Evolutionary conservation across 108 stramenopile species (phyloP), one percentile per base, ranked within the genome.

Genomic region (Schizochytrium sp.): DNA sequence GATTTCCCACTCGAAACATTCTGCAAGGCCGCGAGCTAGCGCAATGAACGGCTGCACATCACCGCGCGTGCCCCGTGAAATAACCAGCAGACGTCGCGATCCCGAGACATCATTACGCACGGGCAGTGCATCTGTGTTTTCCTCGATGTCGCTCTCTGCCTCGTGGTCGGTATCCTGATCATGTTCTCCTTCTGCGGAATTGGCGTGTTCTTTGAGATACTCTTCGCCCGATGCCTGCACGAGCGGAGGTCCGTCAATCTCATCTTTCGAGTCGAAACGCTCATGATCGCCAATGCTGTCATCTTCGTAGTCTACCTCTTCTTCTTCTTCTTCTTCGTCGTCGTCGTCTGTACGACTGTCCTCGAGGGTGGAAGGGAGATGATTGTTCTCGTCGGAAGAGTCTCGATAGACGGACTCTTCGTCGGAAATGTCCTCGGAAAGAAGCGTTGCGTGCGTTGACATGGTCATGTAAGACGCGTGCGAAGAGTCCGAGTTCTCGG

Each of bases 1-100:
- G 28, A 83, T 23, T 45, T 47, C 51, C 76, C 76, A 83, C 48
- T 28, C 76, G 51, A 53, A 53, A 12, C 6, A 16, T 83, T 83
- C 76, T 6, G 76, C 76, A 8, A 83, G 76, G 6, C 76, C 76
- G 19, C 76, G 45, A 12, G 18, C 76, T 8, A 83, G 76, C n/a
- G 76, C 76, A 4, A 83, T 47, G 51, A 83, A 83, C 12, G 76
- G 76, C 28, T 83, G 76, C 28, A 83, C 76, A 45, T 83, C 76
- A 12, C 76, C 76, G 10, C 76, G 76, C 6, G 76, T 83, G 51
- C 76, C 76, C 19, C 76, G 45, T 16, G 76, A 25, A 6, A 83
- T 83, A 8, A 83, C 23, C 28, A 83, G 51, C 76, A 83, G 48
- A 45, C 25, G 45, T 5, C 28, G 44, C 5, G 18, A 45, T 12